Evolutionary conservation across 352 stramenopile genomes (phyloP).

Genomic region (Pythium phragmitis): DNA sequence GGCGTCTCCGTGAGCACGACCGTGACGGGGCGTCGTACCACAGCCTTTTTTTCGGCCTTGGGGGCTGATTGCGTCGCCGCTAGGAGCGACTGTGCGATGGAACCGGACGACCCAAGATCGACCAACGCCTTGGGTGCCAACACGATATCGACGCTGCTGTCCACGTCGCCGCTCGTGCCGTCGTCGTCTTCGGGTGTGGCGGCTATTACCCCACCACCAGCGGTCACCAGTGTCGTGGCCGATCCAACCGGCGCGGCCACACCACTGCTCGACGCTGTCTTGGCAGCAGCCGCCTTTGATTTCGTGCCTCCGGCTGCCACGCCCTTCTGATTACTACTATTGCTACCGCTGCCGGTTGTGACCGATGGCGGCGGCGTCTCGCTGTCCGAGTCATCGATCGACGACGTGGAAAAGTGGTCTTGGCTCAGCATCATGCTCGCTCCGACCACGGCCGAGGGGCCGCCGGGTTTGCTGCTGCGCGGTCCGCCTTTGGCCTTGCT

Average conservation of each 20-base stretch:
- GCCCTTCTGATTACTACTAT: slow-evolving; percentile 8
- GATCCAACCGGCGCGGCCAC: not conserved
- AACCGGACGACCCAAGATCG: slow-evolving; percentile 6
- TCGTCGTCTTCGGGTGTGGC: slow-evolving; percentile 26
- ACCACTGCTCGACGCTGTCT: not conserved
- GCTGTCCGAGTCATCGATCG: slow-evolving; percentile 51
- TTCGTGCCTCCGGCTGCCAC: not conserved
- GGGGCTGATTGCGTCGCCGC: not conserved
- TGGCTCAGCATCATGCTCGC: slow-evolving; percentile 56
- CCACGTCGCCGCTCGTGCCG: slow-evolving; percentile 4
- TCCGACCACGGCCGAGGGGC: slow-evolving; percentile 34
- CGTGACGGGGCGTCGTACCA: slow-evolving; percentile 35
- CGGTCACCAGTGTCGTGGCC: not conserved
- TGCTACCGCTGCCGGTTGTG: not conserved
- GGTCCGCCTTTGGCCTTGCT: slow-evolving; percentile 28
- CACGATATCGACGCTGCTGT: not conserved
- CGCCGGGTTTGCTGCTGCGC: slow-evolving; percentile 24
- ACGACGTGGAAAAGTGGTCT: slow-evolving; percentile 43
- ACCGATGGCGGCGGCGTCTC: not conserved
- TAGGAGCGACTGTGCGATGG: not conserved
- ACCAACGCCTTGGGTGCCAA: slow-evolving; percentile 13
- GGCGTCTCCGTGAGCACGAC: slow-evolving; percentile 58
- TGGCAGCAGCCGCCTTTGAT: not conserved
- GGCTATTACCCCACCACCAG: not conserved
- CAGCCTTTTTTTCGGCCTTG: slow-evolving; percentile 2